Base-by-base conservation (phyloP, 2,329 filamentous ascomycete species). In the Claviceps humidiphila region DNA sequence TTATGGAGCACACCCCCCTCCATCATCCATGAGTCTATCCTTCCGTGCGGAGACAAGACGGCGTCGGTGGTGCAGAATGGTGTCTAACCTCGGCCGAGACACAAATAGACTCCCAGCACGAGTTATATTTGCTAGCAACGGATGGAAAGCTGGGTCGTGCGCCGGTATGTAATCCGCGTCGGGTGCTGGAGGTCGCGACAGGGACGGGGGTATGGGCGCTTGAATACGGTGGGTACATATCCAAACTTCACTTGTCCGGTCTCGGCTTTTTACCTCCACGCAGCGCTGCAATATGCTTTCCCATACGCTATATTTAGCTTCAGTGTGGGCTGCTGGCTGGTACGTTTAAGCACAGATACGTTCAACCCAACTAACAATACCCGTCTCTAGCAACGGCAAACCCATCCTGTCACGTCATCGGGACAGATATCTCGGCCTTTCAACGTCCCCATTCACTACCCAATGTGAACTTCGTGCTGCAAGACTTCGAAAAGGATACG, bases 401-500 rank as follows among this genome's bases (percentile, higher is more conserved):
- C 53, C 71, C 71, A 0, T 62, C 64, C 43, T 61, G 59, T 20
- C 57, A 64, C 38, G 71, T 75, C 4, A 63, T 67, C 3, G 73
- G 73, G 17, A 71, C 66, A 1, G 75, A 78, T 55, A 66, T 78
- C 6, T 72, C 67, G 51, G 72, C 73, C 9, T 71, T 74, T 42
- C 74, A 78, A 57, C 74, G 51, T 2, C n/a, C 37, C 4, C 40
- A 50, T 16, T 37, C 41, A 1, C 44, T 51, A 5, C 71, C 74
- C 22, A 81, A 80, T 57, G 68, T 77, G 49, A 68, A 66, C 22
- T 81, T 81, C 60, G 64, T 78, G 49, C 67, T 80, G 39, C 76
- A 80, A 56, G 77, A 81, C 56, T 64, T 72, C 30, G 75, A 55
- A 26, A 24, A 77, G 56, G 70, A 76, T 52, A 66, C 72, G 1